Evolutionary conservation across 805 yeast genomes (phyloP), one percentile per base, ranked within the genome.

Genomic region (Wickerhamomyces bisporus): DNA sequence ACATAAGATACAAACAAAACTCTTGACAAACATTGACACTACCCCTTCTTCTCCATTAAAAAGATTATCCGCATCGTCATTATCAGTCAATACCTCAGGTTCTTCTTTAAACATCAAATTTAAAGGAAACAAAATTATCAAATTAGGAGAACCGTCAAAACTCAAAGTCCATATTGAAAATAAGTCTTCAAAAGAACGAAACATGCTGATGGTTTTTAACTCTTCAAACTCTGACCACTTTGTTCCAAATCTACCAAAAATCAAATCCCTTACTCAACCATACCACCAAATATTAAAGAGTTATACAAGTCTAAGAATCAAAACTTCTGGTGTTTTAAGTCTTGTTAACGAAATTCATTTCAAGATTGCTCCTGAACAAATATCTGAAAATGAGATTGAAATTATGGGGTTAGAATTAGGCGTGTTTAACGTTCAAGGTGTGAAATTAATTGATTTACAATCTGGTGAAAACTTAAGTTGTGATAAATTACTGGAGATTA

Each of bases 91-190:
- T 24, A 19, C 2, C 30, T 4, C 27, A 38, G 13, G 39, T 29
- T 47, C 29, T 70, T 73, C 43, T 0, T 51, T 77, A 13, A 64
- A 66, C 13, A 63, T 83, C 12, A 72, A 81, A 3, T 75, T 84
- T 40, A 64, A 71, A 5, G 93, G 94, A 1, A 73, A 75, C 10
- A 72, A 81, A 6, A 66, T 70, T 29, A 77, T 81, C 5, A 64
- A 67, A 46, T 58, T 81, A 9, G 91, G 93, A 3, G 71, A 75
- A 29, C 64, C 68, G 3, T 75, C 75, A 53, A 70, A 66, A 38
- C 79, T 89, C 84, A 70, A 70, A 34, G 66, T 85, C 12, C 83
- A 78, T 48, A 77, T 82, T 1, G 70, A 81, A 36, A 85, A 85
- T 61, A 70, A 69, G 42, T 71, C 84, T 1, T 47, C 59, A n/a